These are phyloP conservation scores for Millerago galiae DNA, from an alignment of 805 yeast genomes.

Conservation along the genomic window DNA sequence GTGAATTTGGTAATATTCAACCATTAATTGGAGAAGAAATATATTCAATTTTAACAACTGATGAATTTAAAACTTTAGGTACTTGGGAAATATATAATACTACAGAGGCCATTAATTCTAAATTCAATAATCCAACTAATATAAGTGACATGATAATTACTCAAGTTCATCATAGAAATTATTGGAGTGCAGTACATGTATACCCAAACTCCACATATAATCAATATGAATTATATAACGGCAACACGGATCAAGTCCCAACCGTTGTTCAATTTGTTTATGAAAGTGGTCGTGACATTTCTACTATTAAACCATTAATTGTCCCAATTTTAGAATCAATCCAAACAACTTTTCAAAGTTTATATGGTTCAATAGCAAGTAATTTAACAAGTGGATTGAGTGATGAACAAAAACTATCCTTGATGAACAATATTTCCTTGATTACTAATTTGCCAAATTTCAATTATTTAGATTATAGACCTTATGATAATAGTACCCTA, in stretches of 20 bases:
- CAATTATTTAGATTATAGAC: constrained; percentile 39
- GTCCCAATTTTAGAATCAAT: constrained; percentile 36
- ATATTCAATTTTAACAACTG: constrained; percentile 33
- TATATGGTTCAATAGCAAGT: constrained; percentile 14
- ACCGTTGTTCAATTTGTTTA: constrained; percentile 41
- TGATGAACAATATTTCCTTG: constrained; percentile 19
- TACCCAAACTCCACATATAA: constrained; percentile 38
- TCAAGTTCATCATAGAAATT: constrained; percentile 46
- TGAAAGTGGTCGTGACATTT: constrained; percentile 61
- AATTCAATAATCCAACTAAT: constrained; percentile 15
- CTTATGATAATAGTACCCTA: constrained; percentile 42
- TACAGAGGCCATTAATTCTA: constrained; percentile 19
- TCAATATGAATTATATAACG: constrained; percentile 24
- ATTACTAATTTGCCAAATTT: constrained; percentile 33
- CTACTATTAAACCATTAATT: constrained; percentile 39
- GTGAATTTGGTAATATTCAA: constrained; percentile 13
- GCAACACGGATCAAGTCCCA: constrained; percentile 6
- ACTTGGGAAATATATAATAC: constrained; percentile 29
- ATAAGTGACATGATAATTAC: constrained; percentile 33
- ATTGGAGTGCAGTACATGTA: constrained; percentile 60
- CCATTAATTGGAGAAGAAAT: constrained; percentile 28
- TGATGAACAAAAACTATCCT: constrained; percentile 18
- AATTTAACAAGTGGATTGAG: constrained; percentile 27
- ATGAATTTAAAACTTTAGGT: constrained; percentile 48
- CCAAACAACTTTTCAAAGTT: constrained; percentile 24